phyloP scores from a whole-genome alignment of 768 basidiomycete genomes.

The Paxillus ammoniavirescens region DNA sequence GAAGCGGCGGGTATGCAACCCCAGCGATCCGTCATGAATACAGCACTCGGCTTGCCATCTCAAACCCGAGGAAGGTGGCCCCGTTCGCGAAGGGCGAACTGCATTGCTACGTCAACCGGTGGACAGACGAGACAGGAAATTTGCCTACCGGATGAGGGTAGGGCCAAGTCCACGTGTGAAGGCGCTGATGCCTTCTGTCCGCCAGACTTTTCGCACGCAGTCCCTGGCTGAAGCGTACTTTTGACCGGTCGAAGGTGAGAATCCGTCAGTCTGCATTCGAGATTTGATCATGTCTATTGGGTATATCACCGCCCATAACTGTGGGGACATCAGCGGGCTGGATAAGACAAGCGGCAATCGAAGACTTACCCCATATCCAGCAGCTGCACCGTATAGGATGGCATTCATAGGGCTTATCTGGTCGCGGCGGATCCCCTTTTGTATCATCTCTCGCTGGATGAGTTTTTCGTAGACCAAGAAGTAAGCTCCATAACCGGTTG shows the following conservation, averaged over 20 bases:
- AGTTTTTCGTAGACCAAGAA: constrained; percentile 93
- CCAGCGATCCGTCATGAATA: constrained; percentile 32
- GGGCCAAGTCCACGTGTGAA: no score
- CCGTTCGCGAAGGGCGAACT: no score
- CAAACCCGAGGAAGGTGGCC: constrained; percentile 61
- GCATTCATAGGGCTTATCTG: constrained; percentile 78
- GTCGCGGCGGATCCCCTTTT: constrained; percentile 67
- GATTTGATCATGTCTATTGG: constrained; percentile 97
- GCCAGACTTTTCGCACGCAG: constrained; percentile 81
- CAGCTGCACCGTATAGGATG: constrained; percentile 85
- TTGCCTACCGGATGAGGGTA: constrained; percentile 80
- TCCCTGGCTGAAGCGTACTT: constrained; percentile 89
- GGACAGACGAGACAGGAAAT: not conserved
- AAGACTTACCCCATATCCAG: constrained; percentile 81
- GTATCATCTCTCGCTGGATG: constrained; percentile 81
- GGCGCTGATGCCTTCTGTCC: constrained; percentile 77
- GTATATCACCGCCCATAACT: constrained; percentile 91
- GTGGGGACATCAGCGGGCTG: constrained; percentile 9
- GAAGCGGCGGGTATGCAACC: not conserved
- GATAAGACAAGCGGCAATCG: not conserved
- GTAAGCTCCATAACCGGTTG: constrained; percentile 81
- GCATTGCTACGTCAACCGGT: constrained; percentile 67
- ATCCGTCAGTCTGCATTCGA: constrained; percentile 93
- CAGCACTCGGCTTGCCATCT: constrained; percentile 79
- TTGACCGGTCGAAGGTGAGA: constrained; percentile 68